phyloP scores from a whole-genome alignment of 192 early-diverging fungal species.

The Neocallimastix lanati region DNA sequence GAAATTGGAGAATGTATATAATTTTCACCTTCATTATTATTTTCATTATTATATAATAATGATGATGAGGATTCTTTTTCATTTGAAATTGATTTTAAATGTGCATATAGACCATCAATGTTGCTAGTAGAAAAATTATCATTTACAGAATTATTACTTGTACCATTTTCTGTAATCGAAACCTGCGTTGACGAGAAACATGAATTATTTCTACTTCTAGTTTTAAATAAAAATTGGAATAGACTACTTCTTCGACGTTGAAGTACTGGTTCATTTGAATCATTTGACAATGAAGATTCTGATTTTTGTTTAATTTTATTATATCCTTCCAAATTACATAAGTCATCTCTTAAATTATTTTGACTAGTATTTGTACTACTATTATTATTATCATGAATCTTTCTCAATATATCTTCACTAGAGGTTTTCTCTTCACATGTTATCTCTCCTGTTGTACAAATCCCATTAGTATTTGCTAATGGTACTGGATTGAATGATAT shows the following conservation, averaged over 20 bases:
- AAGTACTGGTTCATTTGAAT: no score
- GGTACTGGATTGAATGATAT: neutral
- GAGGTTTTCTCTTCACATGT: neutral
- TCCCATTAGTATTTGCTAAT: neutral
- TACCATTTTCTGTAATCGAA: neutral
- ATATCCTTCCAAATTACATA: no score
- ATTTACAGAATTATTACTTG: neutral
- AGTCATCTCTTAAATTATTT: no score
- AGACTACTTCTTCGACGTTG: neutral
- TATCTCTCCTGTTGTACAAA: neutral
- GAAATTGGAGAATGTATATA: no score
- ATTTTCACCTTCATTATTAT: no score
- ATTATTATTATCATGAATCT: neutral
- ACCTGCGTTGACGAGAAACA: neutral
- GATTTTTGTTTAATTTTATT: no score
- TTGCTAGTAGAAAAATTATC: no score
- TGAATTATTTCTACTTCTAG: neutral
- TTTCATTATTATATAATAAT: neutral
- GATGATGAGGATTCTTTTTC: neutral
- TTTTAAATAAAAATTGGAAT: neutral
- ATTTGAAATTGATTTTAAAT: no score
- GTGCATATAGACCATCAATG: neutral
- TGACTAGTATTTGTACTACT: neutral
- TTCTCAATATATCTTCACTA: neutral
- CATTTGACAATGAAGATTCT: no score